Conservation (phyloP, 306 rosid genomes). For the Argentina anserina region DNA sequence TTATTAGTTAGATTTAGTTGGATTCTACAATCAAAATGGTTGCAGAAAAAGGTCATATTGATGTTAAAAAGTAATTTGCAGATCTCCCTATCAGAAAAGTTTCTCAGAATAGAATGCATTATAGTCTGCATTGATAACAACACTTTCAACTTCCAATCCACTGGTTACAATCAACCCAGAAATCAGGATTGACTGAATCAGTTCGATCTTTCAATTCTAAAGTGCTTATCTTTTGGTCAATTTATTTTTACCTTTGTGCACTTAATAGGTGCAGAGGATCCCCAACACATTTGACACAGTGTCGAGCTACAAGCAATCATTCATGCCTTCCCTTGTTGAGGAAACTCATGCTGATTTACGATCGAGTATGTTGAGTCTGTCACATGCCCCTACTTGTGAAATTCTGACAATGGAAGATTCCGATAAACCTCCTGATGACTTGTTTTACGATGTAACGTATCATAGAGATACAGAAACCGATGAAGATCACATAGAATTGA, state of each 20-base stretch:
- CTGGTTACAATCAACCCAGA: not conserved
- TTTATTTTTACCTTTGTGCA: not conserved
- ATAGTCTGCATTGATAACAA: not conserved
- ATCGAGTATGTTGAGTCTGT: not conserved
- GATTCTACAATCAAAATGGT: not conserved
- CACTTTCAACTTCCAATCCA: not conserved
- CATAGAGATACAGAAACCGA: not conserved
- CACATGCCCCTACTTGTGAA: constrained; percentile 4
- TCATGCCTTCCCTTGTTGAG: constrained; percentile 45
- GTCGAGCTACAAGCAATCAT: constrained; percentile 38
- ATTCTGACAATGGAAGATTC: constrained; percentile 14
- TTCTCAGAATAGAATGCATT: not conserved
- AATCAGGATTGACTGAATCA: not conserved
- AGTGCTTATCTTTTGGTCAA: not conserved
- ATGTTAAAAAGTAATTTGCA: not conserved
- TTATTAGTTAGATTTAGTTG: not conserved
- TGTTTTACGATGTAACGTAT: constrained; percentile 23
- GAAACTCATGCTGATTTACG: constrained; percentile 37
- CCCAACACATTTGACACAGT: constrained; percentile 38
- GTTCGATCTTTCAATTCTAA: not conserved
- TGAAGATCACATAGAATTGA: not conserved
- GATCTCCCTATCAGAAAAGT: not conserved
- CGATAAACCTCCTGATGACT: not conserved
- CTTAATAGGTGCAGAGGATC: constrained; percentile 41
- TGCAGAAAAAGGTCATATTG: not conserved